phyloP scores from a whole-genome alignment of 2,329 filamentous ascomycete species.

The Pestalotiopsis sp. region DNA sequence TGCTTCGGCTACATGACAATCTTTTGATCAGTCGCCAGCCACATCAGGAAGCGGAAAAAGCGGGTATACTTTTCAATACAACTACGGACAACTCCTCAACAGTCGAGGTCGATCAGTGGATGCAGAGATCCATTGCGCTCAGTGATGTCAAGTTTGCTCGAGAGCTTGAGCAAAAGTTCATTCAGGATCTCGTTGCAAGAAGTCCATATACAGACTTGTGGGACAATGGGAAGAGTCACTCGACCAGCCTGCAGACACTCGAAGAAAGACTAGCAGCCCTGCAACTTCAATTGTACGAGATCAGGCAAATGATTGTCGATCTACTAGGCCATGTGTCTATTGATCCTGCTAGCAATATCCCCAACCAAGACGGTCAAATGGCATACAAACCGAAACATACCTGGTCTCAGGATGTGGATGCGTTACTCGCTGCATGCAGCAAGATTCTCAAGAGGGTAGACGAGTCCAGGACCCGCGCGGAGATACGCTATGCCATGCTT shows the following conservation, averaged over 20 bases:
- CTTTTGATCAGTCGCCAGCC: not conserved
- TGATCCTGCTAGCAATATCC: not conserved
- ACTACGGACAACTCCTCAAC: not conserved
- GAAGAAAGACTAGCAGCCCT: not conserved
- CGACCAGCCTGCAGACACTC: not conserved
- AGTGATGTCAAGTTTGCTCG: not conserved
- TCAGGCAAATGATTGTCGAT: not conserved
- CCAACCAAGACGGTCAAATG: not conserved
- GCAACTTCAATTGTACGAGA: not conserved
- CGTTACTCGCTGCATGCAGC: not conserved
- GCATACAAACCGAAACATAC: not conserved
- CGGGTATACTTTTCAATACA: not conserved
- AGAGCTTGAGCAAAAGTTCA: not conserved
- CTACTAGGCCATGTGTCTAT: not conserved
- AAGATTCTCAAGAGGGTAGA: not conserved
- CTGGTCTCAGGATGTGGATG: not conserved
- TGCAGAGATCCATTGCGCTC: not conserved
- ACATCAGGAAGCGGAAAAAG: not conserved
- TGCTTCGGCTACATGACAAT: not conserved
- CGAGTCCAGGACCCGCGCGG: not conserved
- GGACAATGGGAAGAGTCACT: constrained; percentile 1
- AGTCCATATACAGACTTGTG: not conserved
- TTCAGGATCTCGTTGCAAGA: not conserved
- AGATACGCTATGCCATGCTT: not conserved
- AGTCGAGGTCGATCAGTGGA: not conserved